A percentile compares a stretch with the other conserved stretches of the same genome.
Evolutionary conservation across 1,284 basidiomycete genomes (phyloP).

Genomic region (Ceratobasidium sp.): DNA sequence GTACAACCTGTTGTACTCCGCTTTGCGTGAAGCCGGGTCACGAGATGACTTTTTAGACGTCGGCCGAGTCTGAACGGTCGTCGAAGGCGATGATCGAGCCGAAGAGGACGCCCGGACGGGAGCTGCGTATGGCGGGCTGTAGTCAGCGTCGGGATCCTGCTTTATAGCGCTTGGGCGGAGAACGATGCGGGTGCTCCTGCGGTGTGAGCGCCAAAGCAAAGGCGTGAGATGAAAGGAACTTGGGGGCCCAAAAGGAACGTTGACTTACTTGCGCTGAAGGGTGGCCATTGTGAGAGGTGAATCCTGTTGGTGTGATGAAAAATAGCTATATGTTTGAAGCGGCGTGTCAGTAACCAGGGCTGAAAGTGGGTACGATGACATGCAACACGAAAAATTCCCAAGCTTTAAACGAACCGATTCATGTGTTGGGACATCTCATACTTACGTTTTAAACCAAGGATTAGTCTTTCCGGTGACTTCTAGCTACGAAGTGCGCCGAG

Average conservation of each 20-base stretch:
- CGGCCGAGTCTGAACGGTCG: constrained; percentile 35
- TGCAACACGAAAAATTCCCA: constrained; percentile 32
- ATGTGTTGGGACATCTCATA: constrained; percentile 19
- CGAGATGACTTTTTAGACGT: constrained; percentile 39
- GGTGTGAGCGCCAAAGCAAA: not conserved
- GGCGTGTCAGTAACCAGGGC: not conserved
- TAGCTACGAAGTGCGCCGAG: not conserved
- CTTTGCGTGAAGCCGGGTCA: constrained; percentile 38
- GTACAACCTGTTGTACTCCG: constrained; percentile 35
- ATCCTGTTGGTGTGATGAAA: not conserved
- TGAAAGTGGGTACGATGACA: constrained; percentile 19
- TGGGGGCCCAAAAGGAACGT: constrained; percentile 4
- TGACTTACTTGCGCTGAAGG: constrained; percentile 35
- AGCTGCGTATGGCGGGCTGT: constrained; percentile 4
- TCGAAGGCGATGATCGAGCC: constrained; percentile 27
- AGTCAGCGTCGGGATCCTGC: constrained; percentile 11
- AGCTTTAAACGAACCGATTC: constrained; percentile 23
- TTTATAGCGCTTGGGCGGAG: constrained; percentile 20
- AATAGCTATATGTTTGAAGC: constrained; percentile 1
- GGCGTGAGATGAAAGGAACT: constrained; percentile 19
- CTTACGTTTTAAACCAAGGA: constrained; percentile 20
- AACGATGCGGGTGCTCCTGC: constrained; percentile 35
- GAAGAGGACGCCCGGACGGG: constrained; percentile 6
- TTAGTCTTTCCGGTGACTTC: not conserved
- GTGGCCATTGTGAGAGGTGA: constrained; percentile 12